Evolutionary conservation across 352 stramenopile species (phyloP).

Genomic region (Pythium pyrilobum): DNA sequence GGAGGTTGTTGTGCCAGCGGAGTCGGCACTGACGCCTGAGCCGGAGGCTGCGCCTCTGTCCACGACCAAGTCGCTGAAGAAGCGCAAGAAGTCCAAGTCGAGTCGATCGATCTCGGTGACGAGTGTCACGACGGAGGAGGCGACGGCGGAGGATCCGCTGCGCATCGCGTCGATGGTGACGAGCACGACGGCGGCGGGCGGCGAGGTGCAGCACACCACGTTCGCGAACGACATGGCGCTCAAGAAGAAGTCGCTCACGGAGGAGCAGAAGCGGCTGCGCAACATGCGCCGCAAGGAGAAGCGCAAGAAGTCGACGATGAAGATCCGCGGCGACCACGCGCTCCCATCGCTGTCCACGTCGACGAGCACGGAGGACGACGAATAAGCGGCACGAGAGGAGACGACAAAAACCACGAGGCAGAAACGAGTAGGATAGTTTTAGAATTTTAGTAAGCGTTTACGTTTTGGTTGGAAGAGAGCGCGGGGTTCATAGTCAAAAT

Average conservation of each 20-base stretch:
- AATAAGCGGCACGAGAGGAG: not conserved
- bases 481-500: constrained; percentile 6
- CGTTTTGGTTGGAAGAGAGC: no score
- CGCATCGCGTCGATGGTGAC: constrained; percentile 5
- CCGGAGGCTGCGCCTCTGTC: not conserved
- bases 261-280: constrained; percentile 56
- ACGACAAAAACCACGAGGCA: not conserved
- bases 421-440: not conserved
- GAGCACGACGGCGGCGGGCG: not conserved
- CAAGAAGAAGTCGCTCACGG: constrained; percentile 33
- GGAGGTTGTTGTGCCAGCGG: constrained; percentile 3
- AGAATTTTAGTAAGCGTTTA: no score
- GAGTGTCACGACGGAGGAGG: not conserved
- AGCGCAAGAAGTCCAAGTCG: constrained; percentile 8
- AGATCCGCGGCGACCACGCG: constrained; percentile 28
- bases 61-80: not conserved
- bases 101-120: not conserved
- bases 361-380: constrained; percentile 24
- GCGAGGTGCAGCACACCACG: constrained; percentile 8
- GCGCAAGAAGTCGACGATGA: constrained; percentile 53
- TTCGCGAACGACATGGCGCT: constrained; percentile 14
- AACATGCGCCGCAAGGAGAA: constrained; percentile 77
- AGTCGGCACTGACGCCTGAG: not conserved
- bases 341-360: constrained; percentile 18
- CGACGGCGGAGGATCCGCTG: not conserved